Percentiles rank a stretch among this genome's conserved stretches.
These are phyloP conservation scores for Pseudogymnoascus sp. DNA, from an alignment of 2,329 filamentous ascomycete species.

Conservation along the genomic window DNA sequence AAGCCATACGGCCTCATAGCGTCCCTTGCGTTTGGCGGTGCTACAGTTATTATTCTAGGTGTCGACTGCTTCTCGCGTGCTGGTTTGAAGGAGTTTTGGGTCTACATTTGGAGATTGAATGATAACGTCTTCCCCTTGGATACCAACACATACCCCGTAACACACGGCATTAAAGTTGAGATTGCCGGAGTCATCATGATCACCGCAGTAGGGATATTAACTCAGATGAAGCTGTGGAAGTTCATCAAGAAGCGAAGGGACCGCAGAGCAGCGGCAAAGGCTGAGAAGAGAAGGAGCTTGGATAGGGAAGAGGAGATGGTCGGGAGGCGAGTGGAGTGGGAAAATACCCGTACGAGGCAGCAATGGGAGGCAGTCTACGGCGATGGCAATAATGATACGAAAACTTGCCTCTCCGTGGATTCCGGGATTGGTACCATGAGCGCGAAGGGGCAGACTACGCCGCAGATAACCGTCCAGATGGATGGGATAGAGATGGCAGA, in stretches of 20 bases:
- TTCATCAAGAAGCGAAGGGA: slow-evolving; percentile 58
- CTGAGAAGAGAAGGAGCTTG: slow-evolving; percentile 44
- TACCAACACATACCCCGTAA: slow-evolving; percentile 73
- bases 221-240: slow-evolving; percentile 80
- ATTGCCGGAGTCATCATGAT: slow-evolving; percentile 70
- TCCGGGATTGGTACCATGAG: slow-evolving; percentile 34
- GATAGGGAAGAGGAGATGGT: slow-evolving; percentile 61
- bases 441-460: slow-evolving; percentile 34
- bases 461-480: slow-evolving; percentile 29
- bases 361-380: slow-evolving; percentile 70
- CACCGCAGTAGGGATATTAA: slow-evolving; percentile 66
- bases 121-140: slow-evolving; percentile 68
- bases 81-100: slow-evolving; percentile 95
- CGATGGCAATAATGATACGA: slow-evolving; percentile 1
- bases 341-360: slow-evolving; percentile 51
- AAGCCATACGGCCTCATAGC: slow-evolving; percentile 69
- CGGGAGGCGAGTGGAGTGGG: slow-evolving; percentile 56
- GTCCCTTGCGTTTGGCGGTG: slow-evolving; percentile 71
- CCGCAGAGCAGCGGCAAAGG: slow-evolving; percentile 41
- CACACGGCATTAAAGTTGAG: slow-evolving; percentile 78
- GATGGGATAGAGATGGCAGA: slow-evolving; percentile 48
- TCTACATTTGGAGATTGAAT: slow-evolving; percentile 83
- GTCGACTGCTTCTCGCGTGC: slow-evolving; percentile 85
- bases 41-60: slow-evolving; percentile 70
- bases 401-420: slow-evolving; percentile 15